Percentiles rank a stretch among this genome's conserved stretches.
These are phyloP conservation scores for Verticillium albo-atrum DNA, from an alignment of 2,329 filamentous ascomycete genomes.

Conservation along the genomic window DNA sequence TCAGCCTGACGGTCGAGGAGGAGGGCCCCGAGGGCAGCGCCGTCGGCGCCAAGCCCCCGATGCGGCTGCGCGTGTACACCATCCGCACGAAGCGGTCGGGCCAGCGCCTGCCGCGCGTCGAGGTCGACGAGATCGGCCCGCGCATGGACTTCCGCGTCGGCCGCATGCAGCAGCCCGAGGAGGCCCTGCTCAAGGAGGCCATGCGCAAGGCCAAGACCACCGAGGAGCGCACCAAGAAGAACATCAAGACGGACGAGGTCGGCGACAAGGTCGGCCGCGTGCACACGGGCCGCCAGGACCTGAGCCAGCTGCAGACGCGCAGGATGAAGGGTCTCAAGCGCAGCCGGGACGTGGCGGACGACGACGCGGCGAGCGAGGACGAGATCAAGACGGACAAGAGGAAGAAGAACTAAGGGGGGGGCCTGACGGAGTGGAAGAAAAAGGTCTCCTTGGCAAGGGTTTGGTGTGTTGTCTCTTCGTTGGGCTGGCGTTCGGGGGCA, in stretches of 20 bases:
- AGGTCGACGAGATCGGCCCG: slow-evolving; percentile 93
- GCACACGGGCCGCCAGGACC: slow-evolving; percentile 86
- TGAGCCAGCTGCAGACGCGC: slow-evolving; percentile 81
- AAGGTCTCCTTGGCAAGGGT: no score
- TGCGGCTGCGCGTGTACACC: slow-evolving; percentile 75
- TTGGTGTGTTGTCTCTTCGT: not conserved
- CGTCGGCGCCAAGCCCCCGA: slow-evolving; percentile 48
- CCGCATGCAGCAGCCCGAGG: slow-evolving; percentile 73
- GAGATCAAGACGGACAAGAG: slow-evolving; percentile 29
- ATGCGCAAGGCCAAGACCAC: slow-evolving; percentile 76
- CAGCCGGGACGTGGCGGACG: slow-evolving; percentile 57
- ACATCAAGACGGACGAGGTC: slow-evolving; percentile 83
- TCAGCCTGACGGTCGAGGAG: slow-evolving; percentile 76
- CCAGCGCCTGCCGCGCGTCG: slow-evolving; percentile 81
- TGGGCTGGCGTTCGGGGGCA: not conserved
- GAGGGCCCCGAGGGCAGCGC: slow-evolving; percentile 32
- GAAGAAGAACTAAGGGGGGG: not conserved
- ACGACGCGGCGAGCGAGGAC: slow-evolving; percentile 42
- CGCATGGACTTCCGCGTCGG: slow-evolving; percentile 89
- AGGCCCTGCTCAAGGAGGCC: slow-evolving; percentile 79
- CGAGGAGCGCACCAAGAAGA: slow-evolving; percentile 89
- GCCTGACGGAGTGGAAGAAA: not conserved
- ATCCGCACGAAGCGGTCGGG: slow-evolving; percentile 83
- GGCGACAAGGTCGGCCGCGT: slow-evolving; percentile 96
- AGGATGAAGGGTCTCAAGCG: slow-evolving; percentile 99